Percentiles rank a stretch among this genome's conserved stretches.
phyloP scores from a whole-genome alignment of 2,329 filamentous ascomycete genomes.

The Talaromyces sp. region DNA sequence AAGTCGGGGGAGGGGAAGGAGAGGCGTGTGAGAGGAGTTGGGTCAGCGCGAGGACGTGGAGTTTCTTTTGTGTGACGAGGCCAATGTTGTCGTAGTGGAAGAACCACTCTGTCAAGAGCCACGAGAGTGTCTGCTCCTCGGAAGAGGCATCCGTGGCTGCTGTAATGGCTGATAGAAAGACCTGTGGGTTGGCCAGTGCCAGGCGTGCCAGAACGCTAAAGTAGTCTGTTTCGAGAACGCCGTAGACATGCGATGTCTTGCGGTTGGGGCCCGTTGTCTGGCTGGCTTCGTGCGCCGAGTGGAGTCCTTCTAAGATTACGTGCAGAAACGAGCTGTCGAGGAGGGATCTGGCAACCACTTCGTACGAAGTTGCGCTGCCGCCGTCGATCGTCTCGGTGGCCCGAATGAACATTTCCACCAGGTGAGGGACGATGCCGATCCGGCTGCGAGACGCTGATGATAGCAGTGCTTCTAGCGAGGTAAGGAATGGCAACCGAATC shows the following conservation, averaged over 20 bases:
- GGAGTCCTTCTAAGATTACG: constrained; percentile 61
- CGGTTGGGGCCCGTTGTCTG: constrained; percentile 77
- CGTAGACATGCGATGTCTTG: constrained; percentile 63
- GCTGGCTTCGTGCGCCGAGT: constrained; percentile 64
- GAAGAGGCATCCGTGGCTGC: constrained; percentile 26
- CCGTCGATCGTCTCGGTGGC: constrained; percentile 59
- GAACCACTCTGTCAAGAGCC: constrained; percentile 46
- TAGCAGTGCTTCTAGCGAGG: constrained; percentile 36
- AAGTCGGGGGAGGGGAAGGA: constrained; percentile 37
- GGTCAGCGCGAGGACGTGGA: constrained; percentile 42
- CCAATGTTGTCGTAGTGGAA: constrained; percentile 44
- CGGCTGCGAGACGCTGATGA: constrained; percentile 33
- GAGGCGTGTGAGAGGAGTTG: constrained; percentile 37
- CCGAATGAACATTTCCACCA: constrained; percentile 62
- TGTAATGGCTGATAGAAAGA: constrained; percentile 55
- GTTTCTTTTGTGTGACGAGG: constrained; percentile 42
- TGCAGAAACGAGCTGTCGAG: constrained; percentile 58
- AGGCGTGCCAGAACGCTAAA: constrained; percentile 77
- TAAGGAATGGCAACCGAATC: constrained; percentile 31
- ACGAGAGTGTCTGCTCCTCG: constrained; percentile 30
- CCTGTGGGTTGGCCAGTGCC: constrained; percentile 62
- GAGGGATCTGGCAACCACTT: constrained; percentile 61
- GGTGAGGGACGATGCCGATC: constrained; percentile 35
- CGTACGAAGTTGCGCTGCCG: constrained; percentile 49
- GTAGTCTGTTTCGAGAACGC: constrained; percentile 77